Evolutionary conservation across 495 filamentous ascomycete genomes (phyloP), one percentile per base, ranked within the genome.

Genomic region (Recurvomyces mirabilis): DNA sequence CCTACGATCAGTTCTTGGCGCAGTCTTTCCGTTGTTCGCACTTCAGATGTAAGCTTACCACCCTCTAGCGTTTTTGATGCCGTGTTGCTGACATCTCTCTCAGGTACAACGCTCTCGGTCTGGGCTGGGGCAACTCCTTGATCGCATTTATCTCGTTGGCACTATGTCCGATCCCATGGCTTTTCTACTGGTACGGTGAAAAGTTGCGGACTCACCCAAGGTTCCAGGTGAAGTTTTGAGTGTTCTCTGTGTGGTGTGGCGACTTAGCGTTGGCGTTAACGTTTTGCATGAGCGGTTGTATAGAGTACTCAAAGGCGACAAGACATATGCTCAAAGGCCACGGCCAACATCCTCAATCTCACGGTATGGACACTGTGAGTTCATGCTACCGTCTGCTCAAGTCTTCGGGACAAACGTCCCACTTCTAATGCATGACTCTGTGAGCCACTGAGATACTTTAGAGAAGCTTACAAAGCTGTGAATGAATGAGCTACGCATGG

Each of bases 41-140:
- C 46, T 60, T 24, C 46, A 52, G 20, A 61, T 65, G 57, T n/a
- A n/a, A n/a, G n/a, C n/a, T n/a, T n/a, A n/a, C n/a, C 26, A 29
- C 26, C 26, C 7, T n/a, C 26, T 29, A 29, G 7, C 7, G 26
- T 40, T 14, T n/a, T n/a, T n/a, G n/a, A n/a, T n/a, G n/a, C n/a
- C n/a, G n/a, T n/a, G n/a, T n/a, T n/a, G n/a, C n/a, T n/a, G n/a
- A n/a, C n/a, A n/a, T n/a, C n/a, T n/a, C n/a, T n/a, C n/a, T n/a
- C n/a, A n/a, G n/a, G n/a, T 65, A 63, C 41, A 46, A 54, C 22
- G 46, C 37, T 21, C 43, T 65, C 4, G 61, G 61, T 0, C 51
- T 64, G 1, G 63, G 63, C 1, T 65, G 63, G 63, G 63, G 61
- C 10, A 63, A 65, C 47, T 53, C 46, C 34, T 34, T 65, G 18